These are phyloP conservation scores for Fusarium verticillioides DNA, from an alignment of 2,329 filamentous ascomycete species.

Conservation along the genomic window DNA sequence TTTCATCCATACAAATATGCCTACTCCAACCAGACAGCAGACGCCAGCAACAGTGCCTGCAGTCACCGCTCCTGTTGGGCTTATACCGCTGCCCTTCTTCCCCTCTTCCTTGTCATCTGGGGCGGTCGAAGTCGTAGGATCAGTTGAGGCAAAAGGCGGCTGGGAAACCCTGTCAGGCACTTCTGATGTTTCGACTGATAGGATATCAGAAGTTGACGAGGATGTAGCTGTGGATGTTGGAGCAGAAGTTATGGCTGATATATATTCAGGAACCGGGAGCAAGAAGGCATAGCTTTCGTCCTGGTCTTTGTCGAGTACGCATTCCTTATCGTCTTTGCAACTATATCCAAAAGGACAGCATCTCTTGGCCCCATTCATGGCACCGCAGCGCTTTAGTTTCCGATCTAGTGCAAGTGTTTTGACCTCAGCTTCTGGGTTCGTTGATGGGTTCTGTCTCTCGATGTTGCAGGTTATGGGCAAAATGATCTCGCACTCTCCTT, in stretches of 20 bases:
- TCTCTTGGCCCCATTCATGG: conserved; percentile 16
- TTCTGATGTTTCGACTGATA: conserved; percentile 35
- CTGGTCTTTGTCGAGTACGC: conserved; percentile 38
- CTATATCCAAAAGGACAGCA: conserved; percentile 45
- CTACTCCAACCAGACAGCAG: conserved; percentile 36
- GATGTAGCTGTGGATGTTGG: conserved; percentile 16
- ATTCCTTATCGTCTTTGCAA: conserved; percentile 31
- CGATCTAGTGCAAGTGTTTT: conserved; percentile 35
- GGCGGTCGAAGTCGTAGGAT: conserved; percentile 6
- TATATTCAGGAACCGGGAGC: conserved; percentile 26
- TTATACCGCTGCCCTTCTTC: conserved; percentile 10
- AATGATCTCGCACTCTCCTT: conserved; percentile 32
- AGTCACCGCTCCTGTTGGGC: conserved; percentile 38
- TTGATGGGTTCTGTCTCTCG: conserved; percentile 28
- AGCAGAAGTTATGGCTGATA: conserved; percentile 3
- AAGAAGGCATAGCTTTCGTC: conserved; percentile 36
- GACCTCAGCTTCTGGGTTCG: conserved; percentile 33
- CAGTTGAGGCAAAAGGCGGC: conserved; percentile 14
- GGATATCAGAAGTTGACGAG: conserved; percentile 11
- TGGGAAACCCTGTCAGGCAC: conserved; percentile 18
- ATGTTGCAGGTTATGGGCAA: conserved; percentile 40
- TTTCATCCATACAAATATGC: conserved; percentile 43
- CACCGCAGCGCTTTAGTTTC: conserved; percentile 35
- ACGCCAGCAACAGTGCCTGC: conserved; percentile 41
- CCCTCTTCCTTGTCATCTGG: conserved; percentile 12